Percentiles rank a stretch among this genome's conserved stretches.
These are phyloP conservation scores for Alternaria novae-zelandiae DNA, from an alignment of 2,329 filamentous ascomycete genomes.

Conservation along the genomic window DNA sequence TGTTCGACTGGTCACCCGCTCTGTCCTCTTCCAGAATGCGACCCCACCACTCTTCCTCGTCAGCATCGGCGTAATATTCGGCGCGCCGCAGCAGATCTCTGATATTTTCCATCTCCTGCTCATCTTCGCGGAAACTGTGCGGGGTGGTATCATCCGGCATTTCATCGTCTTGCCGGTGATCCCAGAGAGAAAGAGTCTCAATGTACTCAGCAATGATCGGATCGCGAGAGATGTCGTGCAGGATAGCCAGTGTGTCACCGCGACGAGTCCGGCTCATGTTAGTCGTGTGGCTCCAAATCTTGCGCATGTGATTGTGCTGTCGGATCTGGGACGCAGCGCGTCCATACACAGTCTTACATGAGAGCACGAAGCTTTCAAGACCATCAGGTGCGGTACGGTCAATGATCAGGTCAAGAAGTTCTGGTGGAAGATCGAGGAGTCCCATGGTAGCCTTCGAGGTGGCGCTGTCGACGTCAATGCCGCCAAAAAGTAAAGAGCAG, in stretches of 20 bases:
- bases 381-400: conserved; percentile 33
- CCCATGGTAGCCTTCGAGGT: conserved; percentile 23
- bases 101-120: conserved; percentile 25
- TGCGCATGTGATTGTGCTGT: conserved; percentile 36
- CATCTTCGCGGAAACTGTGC: conserved; percentile 28
- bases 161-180: conserved; percentile 17
- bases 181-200: conserved; percentile 35
- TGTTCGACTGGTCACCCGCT: conserved; percentile 9
- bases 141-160: background rate
- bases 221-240: conserved; percentile 35
- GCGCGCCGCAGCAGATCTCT: conserved; percentile 23
- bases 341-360: conserved; percentile 36
- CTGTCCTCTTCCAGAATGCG: conserved; percentile 32
- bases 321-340: conserved; percentile 35
- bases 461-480: background rate
- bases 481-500: background rate
- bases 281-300: conserved; percentile 30
- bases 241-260: conserved; percentile 29
- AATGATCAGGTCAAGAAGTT: conserved; percentile 43
- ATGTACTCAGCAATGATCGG: conserved; percentile 42
- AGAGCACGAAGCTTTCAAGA: conserved; percentile 38
- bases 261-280: conserved; percentile 19
- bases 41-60: conserved; percentile 37
- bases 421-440: conserved; percentile 41
- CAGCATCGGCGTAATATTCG: conserved; percentile 21